Conservation (phyloP, 148 eudicot species). For the Rhododendron mucronatum region DNA sequence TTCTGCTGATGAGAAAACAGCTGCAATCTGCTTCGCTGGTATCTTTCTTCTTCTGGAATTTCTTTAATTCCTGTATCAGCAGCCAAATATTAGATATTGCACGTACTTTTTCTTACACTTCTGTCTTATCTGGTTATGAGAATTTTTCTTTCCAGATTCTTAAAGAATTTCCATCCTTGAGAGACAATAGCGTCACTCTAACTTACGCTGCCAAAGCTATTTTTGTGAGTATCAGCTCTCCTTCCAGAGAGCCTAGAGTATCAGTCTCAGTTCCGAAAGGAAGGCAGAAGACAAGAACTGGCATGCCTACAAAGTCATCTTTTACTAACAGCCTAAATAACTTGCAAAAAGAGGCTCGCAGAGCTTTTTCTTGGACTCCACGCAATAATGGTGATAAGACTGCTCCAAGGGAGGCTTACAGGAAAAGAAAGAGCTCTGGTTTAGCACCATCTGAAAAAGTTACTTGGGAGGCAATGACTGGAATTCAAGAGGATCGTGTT, state of each 20-base stretch:
- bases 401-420: slow-evolving; percentile 67
- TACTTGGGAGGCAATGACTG: slow-evolving; percentile 95
- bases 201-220: slow-evolving; percentile 91
- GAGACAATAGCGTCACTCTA: slow-evolving; percentile 57
- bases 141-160: slow-evolving; percentile 56
- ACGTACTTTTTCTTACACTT: background rate
- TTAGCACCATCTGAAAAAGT: slow-evolving; percentile 67
- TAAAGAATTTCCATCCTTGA: slow-evolving; percentile 78
- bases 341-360: slow-evolving; percentile 89
- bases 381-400: slow-evolving; percentile 67
- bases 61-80: background rate
- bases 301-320: slow-evolving; percentile 62
- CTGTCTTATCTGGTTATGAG: slow-evolving; percentile 8
- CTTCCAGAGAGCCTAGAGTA: slow-evolving; percentile 78
- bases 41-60: slow-evolving; percentile 9
- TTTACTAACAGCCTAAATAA: slow-evolving; percentile 79
- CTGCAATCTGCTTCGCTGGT: slow-evolving; percentile 97
- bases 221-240: slow-evolving; percentile 63
- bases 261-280: slow-evolving; percentile 63
- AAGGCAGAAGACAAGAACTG: slow-evolving; percentile 62
- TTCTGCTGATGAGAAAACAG: slow-evolving; percentile 94
- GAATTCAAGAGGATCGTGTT: slow-evolving; percentile 82
- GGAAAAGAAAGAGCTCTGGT: slow-evolving; percentile 91
- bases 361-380: slow-evolving; percentile 96
- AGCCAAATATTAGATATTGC: background rate